Evolutionary conservation across 768 basidiomycete genomes (phyloP), one percentile per base, ranked within the genome.

Genomic region (Lentinula sp.): DNA sequence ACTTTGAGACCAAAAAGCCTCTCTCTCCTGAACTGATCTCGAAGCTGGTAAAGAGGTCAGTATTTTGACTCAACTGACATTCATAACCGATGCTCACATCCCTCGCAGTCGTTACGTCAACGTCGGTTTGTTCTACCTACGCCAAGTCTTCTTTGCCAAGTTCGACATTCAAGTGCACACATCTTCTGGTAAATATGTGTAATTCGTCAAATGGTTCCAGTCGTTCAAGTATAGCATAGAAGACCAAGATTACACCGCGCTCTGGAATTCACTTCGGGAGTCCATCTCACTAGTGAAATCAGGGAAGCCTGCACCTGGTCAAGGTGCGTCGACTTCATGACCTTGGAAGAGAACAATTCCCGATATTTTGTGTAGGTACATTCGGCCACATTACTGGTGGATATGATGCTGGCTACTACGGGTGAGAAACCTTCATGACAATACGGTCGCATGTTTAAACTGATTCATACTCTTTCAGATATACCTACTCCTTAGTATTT

Each of bases 121-220:
- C 60, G 82, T 90, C 43, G 93, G 93, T 8, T 73, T 95, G 35
- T 90, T 85, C 72, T 90, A 89, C 72, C 80, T 92, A 10, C 84
- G 89, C 31, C 93, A 95, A 69, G 75, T 94, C 5, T 94, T 93
- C 80, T 92, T 91, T 67, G 91, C 86, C 62, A 84, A 84, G 66
- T 91, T 85, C 65, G 90, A 92, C 70, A 79, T 89, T 67, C 83
- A 85, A 67, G 84, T 91, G 7, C 89, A 90, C 71, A 87, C 84
- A 1, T 83, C 84, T 65, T 78, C 86, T 76, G 80, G 89, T 85
- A 43, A 42, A 73, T 50, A 35, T 32, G 31, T 56, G 42, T 16
- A 64, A 16, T n/a, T 28, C 61, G 46, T 61, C 57, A 42, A 28
- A 21, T 58, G 18, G 16, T 18, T 31, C 5, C 42, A 31, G n/a